Conservation (phyloP, 2,329 filamentous ascomycete species). For the Sordariomycetes sp. region DNA sequence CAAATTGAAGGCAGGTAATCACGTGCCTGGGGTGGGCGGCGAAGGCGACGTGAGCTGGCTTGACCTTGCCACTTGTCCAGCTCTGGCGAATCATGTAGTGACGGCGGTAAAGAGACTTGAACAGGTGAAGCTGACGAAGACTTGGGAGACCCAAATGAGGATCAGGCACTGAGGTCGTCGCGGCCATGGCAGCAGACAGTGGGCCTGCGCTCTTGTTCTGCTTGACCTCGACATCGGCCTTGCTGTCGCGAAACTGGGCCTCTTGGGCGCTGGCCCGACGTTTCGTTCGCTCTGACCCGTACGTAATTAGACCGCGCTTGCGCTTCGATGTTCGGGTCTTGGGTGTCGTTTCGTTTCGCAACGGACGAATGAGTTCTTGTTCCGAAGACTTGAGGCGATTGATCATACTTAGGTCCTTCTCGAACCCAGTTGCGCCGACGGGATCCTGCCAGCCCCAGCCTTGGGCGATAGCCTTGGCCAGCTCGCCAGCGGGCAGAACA, state of each 20-base stretch:
- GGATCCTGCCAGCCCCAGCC: constrained; percentile 98
- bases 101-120: constrained; percentile 91
- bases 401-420: constrained; percentile 66
- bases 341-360: constrained; percentile 30
- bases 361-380: constrained; percentile 33
- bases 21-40: constrained; percentile 94
- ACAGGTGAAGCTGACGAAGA: constrained; percentile 78
- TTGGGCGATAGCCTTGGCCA: constrained; percentile 77
- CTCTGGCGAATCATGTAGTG: constrained; percentile 84
- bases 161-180: constrained; percentile 72
- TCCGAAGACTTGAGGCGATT: constrained; percentile 44
- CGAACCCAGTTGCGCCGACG: constrained; percentile 62
- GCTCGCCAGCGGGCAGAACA: constrained; percentile 66
- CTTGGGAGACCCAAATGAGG: constrained; percentile 71
- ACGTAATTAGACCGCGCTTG: constrained; percentile 40
- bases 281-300: constrained; percentile 41
- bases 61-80: constrained; percentile 81
- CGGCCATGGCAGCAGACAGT: constrained; percentile 76
- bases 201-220: constrained; percentile 67
- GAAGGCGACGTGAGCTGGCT: constrained; percentile 88
- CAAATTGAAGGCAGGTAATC: constrained; percentile 95
- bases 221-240: constrained; percentile 27
- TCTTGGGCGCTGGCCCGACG: constrained; percentile 42
- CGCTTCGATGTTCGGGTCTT: constrained; percentile 45
- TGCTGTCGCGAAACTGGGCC: constrained; percentile 31